Evolutionary conservation across 2,329 filamentous ascomycete species (phyloP), one percentile per base, ranked within the genome.

Genomic region (Fusarium begoniae): DNA sequence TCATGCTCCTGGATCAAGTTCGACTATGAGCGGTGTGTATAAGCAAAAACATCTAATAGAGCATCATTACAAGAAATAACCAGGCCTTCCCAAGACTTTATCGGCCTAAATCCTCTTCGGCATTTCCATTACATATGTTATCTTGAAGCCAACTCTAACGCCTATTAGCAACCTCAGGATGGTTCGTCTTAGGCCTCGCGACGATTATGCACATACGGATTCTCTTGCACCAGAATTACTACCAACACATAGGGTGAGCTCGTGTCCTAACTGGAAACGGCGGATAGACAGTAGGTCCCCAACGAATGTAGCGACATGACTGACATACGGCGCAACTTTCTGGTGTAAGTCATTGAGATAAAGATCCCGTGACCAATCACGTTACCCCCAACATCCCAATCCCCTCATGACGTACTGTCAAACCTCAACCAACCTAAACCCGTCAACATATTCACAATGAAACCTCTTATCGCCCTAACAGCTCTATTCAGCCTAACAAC

Each of bases 391-490:
- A 28, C 26, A 45, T 45, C 40, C 32, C 63, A 66, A 38, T 63
- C 56, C 48, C 56, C 63, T 63, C 62, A 75, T 75, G 72, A 75
- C 72, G 72, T 75, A 74, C 50, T 10, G 22, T 28, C 59, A 30
- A 28, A n/a, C 24, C 14, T 48, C 60, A 68, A 44, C 51, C 30
- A 24, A 37, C 38, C 56, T 44, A 30, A 30, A 30, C 37, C 44
- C 66, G 51, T 30, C 57, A 28, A 47, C 24, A 10, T n/a, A 38
- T 47, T 47, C 74, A 70, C 55, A 44, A 78, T 78, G 76, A 77
- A 77, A 73, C 73, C 71, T 30, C 30, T 77, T 32, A n/a, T 65
- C 32, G 26, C 63, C 17, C 18, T 78, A 63, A 62, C 66, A 65
- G 41, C 57, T 11, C 54, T 77, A 17, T 38, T 75, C 51, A 68